Base-by-base conservation (phyloP, 192 early-diverging fungal species). In the Dispira simplex region DNA sequence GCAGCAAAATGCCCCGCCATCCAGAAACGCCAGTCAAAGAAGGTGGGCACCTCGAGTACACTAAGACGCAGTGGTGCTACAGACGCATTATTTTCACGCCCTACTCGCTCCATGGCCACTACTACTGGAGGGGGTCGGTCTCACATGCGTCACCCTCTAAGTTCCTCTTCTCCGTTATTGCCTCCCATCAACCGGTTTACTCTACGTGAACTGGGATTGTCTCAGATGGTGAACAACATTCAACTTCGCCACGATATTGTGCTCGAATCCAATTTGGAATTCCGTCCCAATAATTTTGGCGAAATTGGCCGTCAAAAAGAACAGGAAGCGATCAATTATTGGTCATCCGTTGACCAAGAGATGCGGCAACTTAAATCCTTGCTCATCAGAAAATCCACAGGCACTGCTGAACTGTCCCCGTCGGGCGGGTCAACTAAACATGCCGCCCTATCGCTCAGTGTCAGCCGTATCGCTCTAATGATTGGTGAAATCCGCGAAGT, bases 171-270 rank as follows among this genome's bases (percentile, higher is more conserved):
- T 11, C 45, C 59, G 11, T n/a, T 62, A 43, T 18, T 44, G 10
- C 90, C 90, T 0, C 85, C 90, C 1, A 82, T 93, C 63, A 93
- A 86, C 60, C 75, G 88, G n/a, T 89, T 88, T 60, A 91, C 92
- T 0, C 75, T 95, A 62, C 81, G 88, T 44, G 92, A 95, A 71
- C 76, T 95, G 14, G 81, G 87, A 46, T 74, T 93, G 62, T 73
- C 83, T 52, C 86, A 87, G 76, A 91, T 95, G 44, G 76, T 95
- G 67, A 79, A 83, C 53, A 92, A 90, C 67, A 73, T 86, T 43
- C 90, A 91, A 55, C 79, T 95, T 11, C 83, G 92, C 10, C 92
- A 95, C 66, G 92, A 95, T 69, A 78, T 95, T 55, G 75, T 87
- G 39, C 91, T 95, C 70, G 91, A 95, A 69, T 85, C 89, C 4